These are phyloP conservation scores for Ophiostoma triangulosporum DNA, from an alignment of 2,329 filamentous ascomycete species.

Conservation along the genomic window DNA sequence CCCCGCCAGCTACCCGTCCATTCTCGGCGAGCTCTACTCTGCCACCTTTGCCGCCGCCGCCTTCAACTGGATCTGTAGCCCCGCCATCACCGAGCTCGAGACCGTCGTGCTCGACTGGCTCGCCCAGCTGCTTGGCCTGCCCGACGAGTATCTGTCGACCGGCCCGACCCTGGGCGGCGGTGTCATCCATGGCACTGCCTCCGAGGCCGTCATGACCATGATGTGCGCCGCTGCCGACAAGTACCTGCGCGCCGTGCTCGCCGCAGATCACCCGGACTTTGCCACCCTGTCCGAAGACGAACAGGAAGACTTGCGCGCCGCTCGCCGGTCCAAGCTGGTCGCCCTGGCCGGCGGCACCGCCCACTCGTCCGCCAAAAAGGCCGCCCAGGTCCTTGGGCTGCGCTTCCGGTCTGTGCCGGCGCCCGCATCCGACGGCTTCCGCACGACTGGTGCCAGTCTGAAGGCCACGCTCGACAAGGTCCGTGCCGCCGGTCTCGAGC, in stretches of 20 bases:
- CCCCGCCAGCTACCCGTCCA: conserved; percentile 65
- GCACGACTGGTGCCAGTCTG: conserved; percentile 53
- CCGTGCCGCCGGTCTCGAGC: conserved; percentile 56
- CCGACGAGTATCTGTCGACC: conserved; percentile 58
- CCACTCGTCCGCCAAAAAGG: conserved; percentile 79
- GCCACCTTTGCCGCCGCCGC: conserved; percentile 78
- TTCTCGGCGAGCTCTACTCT: conserved; percentile 86
- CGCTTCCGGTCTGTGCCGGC: conserved; percentile 60
- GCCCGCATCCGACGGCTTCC: conserved; percentile 47
- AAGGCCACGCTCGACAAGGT: conserved; percentile 49
- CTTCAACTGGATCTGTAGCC: conserved; percentile 95
- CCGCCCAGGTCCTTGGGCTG: conserved; percentile 74
- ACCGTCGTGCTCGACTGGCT: conserved; percentile 90
- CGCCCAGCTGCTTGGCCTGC: conserved; percentile 59
- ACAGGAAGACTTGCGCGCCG: conserved; percentile 55
- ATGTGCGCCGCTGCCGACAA: conserved; percentile 80
- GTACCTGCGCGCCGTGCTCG: conserved; percentile 39
- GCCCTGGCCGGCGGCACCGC: conserved; percentile 67
- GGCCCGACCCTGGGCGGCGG: conserved; percentile 64
- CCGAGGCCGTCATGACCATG: conserved; percentile 73
- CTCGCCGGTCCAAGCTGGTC: conserved; percentile 58
- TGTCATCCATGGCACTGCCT: conserved; percentile 87
- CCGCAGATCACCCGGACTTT: conserved; percentile 24
- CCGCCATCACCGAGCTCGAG: conserved; percentile 85
- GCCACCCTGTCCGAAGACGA: conserved; percentile 26